A percentile compares a stretch with the other conserved stretches of the same genome.
phyloP scores from a whole-genome alignment of 2,329 filamentous ascomycete species.

The Arthrinium puccinioides region DNA sequence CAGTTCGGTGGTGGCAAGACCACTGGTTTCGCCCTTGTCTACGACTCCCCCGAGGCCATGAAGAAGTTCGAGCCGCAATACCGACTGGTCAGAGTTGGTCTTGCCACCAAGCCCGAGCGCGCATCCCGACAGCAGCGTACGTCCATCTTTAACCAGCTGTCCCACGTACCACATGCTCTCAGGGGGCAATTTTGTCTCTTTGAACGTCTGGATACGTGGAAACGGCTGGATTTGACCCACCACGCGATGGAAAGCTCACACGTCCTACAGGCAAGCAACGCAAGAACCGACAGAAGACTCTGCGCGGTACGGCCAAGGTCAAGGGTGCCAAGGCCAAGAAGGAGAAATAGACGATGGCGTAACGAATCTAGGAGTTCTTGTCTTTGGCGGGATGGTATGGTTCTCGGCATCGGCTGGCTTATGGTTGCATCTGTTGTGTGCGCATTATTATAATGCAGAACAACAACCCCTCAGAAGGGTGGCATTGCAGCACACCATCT shows the following conservation, averaged over 20 bases:
- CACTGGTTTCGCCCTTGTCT: slow-evolving; percentile 96
- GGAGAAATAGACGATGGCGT: slow-evolving; percentile 72
- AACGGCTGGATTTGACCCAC: slow-evolving; percentile 5
- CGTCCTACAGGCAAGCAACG: slow-evolving; percentile 88
- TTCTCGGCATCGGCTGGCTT: slow-evolving; percentile 20
- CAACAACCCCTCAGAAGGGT: slow-evolving; percentile 12
- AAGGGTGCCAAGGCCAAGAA: slow-evolving; percentile 95
- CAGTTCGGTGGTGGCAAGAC: slow-evolving; percentile 99
- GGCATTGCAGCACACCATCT: too few species aligned
- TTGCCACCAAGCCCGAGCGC: slow-evolving; percentile 93
- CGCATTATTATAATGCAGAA: slow-evolving; percentile 25
- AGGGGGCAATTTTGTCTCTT: too few species aligned
- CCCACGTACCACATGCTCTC: too few species aligned
- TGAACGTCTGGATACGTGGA: slow-evolving; percentile 3
- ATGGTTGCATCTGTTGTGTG: slow-evolving; percentile 21
- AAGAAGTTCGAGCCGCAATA: slow-evolving; percentile 99
- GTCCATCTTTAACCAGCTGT: slow-evolving; percentile 30
- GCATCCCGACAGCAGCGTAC: slow-evolving; percentile 97
- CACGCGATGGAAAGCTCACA: too few species aligned
- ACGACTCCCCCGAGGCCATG: slow-evolving; percentile 96
- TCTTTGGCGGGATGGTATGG: slow-evolving; percentile 22
- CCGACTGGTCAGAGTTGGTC: slow-evolving; percentile 89
- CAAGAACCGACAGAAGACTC: slow-evolving; percentile 99
- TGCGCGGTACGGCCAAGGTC: slow-evolving; percentile 95
- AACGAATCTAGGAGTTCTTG: slow-evolving; percentile 24